These are phyloP conservation scores for Cercophora sp. DNA, from an alignment of 495 filamentous ascomycete genomes.

Conservation along the genomic window DNA sequence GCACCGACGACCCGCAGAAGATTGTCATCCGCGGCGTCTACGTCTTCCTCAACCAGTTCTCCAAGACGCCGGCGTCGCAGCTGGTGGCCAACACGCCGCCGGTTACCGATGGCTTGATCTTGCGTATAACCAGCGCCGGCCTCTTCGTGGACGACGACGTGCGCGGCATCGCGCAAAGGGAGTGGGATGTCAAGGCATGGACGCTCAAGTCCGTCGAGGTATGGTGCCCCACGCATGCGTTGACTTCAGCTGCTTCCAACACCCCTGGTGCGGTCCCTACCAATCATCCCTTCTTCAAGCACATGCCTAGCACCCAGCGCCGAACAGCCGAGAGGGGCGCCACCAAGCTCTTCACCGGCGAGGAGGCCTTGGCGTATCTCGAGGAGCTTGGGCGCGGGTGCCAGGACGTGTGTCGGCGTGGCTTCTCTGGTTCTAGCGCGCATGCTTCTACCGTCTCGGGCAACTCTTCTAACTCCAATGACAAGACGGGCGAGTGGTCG, in stretches of 20 bases:
- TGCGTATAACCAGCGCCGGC: constrained; percentile 82
- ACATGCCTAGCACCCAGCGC: constrained; percentile 30
- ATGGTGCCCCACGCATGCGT: constrained; percentile 63
- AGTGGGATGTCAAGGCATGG: constrained; percentile 99
- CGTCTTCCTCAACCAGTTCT: constrained; percentile 77
- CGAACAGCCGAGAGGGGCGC: constrained; percentile 43
- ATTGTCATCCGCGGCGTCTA: constrained; percentile 92
- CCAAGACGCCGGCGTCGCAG: constrained; percentile 74
- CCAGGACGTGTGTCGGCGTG: constrained; percentile 56
- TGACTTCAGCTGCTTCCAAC: constrained; percentile 34
- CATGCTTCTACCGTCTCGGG: constrained; percentile 27
- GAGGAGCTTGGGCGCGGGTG: constrained; percentile 55
- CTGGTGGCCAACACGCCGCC: constrained; percentile 69
- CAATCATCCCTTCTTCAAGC: constrained; percentile 38
- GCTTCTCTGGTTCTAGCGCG: constrained; percentile 23
- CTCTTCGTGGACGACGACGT: constrained; percentile 96
- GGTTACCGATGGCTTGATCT: constrained; percentile 81
- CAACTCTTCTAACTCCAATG: constrained; percentile 22
- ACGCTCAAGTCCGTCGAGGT: constrained; percentile 89
- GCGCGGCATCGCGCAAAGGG: constrained; percentile 77
- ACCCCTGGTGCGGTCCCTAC: constrained; percentile 29
- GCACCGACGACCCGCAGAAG: constrained; percentile 87
- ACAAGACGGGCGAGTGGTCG: constrained; percentile 51
- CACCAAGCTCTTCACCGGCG: constrained; percentile 46
- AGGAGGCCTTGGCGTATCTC: constrained; percentile 62